Evolutionary conservation across 2,329 filamentous ascomycete genomes (phyloP).

Genomic region (Penicillium sp.): DNA sequence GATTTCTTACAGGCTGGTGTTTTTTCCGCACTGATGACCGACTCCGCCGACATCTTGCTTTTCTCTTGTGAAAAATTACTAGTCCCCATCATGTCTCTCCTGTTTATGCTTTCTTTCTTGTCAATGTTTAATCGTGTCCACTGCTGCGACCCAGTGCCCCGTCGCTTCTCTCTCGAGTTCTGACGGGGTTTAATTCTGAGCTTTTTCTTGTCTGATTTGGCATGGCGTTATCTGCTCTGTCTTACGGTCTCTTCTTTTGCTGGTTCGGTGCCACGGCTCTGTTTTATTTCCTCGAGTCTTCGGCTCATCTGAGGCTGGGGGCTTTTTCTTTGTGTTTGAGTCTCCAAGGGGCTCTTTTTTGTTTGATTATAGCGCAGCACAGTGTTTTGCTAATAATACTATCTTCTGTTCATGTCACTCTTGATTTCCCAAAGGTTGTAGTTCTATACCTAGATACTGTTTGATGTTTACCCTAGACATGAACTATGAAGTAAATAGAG

Average conservation of each 20-base stretch:
- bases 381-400: conserved; percentile 15
- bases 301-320: conserved; percentile 5
- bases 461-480: too few species aligned
- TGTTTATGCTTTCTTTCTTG: conserved; percentile 21
- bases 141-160: conserved; percentile 1
- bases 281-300: conserved; percentile 16
- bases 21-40: conserved; percentile 5
- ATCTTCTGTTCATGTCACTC: conserved; percentile 4
- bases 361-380: conserved; percentile 15
- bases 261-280: conserved; percentile 21
- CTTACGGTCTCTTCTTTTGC: conserved; percentile 13
- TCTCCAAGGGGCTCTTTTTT: background rate
- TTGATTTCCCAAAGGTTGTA: too few species aligned
- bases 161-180: conserved; percentile 13
- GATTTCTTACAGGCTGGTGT: conserved; percentile 13
- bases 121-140: conserved; percentile 14
- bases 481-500: too few species aligned
- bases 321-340: conserved; percentile 3
- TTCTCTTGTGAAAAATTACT: conserved; percentile 30
- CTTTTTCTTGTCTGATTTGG: conserved; percentile 16
- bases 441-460: too few species aligned
- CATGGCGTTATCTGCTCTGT: conserved; percentile 18
- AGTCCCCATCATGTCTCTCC: conserved; percentile 24
- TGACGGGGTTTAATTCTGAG: conserved; percentile 18
- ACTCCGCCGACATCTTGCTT: conserved; percentile 9